A percentile compares a stretch with the other conserved stretches of the same genome.
Conservation (phyloP, 768 basidiomycete genomes). For the Tylopilus cervinicoccineus region DNA sequence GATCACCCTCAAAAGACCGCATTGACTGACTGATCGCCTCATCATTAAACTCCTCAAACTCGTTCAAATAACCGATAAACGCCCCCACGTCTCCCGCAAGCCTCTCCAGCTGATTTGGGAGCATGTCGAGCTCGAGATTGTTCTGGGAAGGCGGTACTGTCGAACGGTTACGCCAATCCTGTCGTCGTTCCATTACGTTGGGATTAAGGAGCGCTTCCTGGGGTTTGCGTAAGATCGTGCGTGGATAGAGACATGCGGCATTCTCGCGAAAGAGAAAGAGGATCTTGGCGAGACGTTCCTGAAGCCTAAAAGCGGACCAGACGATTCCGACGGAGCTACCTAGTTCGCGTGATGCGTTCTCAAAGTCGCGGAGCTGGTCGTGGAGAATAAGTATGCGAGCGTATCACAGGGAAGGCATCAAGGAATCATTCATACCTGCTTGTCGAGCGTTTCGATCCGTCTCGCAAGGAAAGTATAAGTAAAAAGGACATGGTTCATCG, state of each 20-base stretch:
- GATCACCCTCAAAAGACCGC: slow-evolving; percentile 42
- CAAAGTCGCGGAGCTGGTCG: slow-evolving; percentile 48
- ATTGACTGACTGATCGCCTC: slow-evolving; percentile 47
- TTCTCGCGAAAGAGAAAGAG: slow-evolving; percentile 51
- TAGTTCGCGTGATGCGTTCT: slow-evolving; percentile 50
- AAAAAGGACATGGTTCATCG: neutral
- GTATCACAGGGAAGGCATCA: neutral
- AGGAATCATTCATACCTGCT: slow-evolving; percentile 32
- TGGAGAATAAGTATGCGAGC: neutral
- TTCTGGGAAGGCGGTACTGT: slow-evolving; percentile 35
- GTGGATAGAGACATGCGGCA: slow-evolving; percentile 48
- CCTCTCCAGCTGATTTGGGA: slow-evolving; percentile 42
- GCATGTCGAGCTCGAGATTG: slow-evolving; percentile 42
- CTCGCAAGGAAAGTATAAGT: slow-evolving; percentile 20
- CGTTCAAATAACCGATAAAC: slow-evolving; percentile 46
- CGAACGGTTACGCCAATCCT: slow-evolving; percentile 32
- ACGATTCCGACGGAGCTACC: slow-evolving; percentile 54
- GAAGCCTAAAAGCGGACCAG: slow-evolving; percentile 46
- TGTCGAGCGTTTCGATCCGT: slow-evolving; percentile 44
- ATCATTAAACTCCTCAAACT: slow-evolving; percentile 53
- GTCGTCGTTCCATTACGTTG: slow-evolving; percentile 27
- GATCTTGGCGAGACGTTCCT: slow-evolving; percentile 46
- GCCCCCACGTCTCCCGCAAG: slow-evolving; percentile 45
- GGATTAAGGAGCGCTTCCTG: slow-evolving; percentile 33
- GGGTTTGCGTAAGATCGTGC: slow-evolving; percentile 37